Evolutionary conservation across 805 yeast species (phyloP), one percentile per base, ranked within the genome.

Genomic region (Kuraishia molischiana): DNA sequence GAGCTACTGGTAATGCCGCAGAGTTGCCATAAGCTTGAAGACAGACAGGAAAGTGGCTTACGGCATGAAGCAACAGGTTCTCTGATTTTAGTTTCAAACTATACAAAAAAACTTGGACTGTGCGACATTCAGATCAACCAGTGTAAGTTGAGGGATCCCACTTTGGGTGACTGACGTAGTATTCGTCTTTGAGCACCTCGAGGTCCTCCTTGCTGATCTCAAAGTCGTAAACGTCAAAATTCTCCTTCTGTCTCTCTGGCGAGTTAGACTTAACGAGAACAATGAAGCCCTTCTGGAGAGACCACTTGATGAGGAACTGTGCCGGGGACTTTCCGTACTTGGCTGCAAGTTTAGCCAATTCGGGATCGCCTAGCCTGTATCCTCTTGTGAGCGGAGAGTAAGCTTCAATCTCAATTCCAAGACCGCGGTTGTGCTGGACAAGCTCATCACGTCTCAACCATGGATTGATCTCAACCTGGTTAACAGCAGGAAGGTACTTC

Each of bases 301-400:
- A 72, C 90, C 90, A 83, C 44, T 77, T 70, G 37, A 81, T 61
- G 43, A 82, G 58, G 18, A 81, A 67, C 47, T 80, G 84, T 9
- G 76, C 79, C 15, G 73, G 64, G 8, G 75, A 50, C 29, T 66
- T 62, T 2, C 61, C 59, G 41, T 67, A 70, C 46, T 72, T 73
- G 34, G 62, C 50, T 38, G 77, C 72, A 41, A 80, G 61, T 19
- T 50, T 58, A 5, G 56, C 31, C 14, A 74, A 34, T 15, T 58
- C 62, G 0, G 67, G 62, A 46, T 73, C 77, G 34, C 56, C 50
- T 29, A 74, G 48, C 45, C 62, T 67, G 20, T 36, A 45, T 24
- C 78, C 81, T 42, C 70, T 70, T 2, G 82, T 77, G 50, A 79
- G 64, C 11, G 87, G 85, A 19, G 79, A 66, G 57, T 73, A 80